Conservation (phyloP, 1,284 basidiomycete species). For the Trametes sp. region DNA sequence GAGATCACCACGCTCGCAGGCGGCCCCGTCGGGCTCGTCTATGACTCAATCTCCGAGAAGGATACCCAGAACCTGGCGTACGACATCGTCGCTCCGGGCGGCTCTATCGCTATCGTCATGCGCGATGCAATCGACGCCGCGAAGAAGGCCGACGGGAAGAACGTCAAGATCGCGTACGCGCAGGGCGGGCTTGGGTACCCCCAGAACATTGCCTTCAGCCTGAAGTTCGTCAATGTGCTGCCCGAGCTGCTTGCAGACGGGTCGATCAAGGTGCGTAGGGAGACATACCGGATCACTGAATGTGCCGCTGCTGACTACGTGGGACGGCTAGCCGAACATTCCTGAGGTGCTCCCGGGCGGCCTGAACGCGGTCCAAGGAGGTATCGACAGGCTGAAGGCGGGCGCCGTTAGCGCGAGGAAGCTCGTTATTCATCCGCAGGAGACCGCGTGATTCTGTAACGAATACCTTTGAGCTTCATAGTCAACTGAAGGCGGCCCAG, state of each 20-base stretch:
- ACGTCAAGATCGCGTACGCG: constrained; percentile 15
- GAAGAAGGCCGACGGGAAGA: constrained; percentile 5
- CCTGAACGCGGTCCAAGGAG: constrained; percentile 33
- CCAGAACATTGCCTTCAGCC: constrained; percentile 37
- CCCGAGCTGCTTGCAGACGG: constrained; percentile 44
- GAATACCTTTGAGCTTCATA: no score
- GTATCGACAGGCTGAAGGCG: neutral
- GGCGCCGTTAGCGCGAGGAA: neutral
- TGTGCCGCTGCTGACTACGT: neutral
- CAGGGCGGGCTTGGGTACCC: constrained; percentile 17
- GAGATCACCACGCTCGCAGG: constrained; percentile 29
- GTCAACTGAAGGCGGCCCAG: no score
- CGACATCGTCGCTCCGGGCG: constrained; percentile 30
- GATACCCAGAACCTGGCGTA: constrained; percentile 34
- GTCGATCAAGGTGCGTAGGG: constrained; percentile 45
- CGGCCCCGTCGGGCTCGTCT: constrained; percentile 33
- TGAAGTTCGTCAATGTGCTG: constrained; percentile 39
- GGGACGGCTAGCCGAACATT: constrained; percentile 20
- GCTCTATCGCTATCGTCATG: constrained; percentile 29
- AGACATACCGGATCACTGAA: no score
- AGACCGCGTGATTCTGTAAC: neutral
- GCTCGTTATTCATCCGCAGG: neutral
- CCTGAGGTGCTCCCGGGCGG: constrained; percentile 55
- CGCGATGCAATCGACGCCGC: constrained; percentile 14
- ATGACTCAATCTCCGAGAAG: constrained; percentile 36